phyloP scores from a whole-genome alignment of 2,329 filamentous ascomycete species.

The Penicillium sp. region DNA sequence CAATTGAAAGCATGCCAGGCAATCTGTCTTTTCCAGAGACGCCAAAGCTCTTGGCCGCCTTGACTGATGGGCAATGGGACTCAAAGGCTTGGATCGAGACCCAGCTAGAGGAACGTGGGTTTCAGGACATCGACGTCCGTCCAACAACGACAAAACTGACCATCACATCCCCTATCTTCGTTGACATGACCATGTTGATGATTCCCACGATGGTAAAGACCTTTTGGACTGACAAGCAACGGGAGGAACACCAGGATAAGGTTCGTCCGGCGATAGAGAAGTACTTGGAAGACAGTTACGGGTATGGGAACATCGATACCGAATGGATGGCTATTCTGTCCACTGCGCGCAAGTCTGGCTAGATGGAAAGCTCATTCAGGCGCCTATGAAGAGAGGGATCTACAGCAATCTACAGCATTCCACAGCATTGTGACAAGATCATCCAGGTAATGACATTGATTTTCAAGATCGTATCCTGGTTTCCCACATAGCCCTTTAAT shows the following conservation, averaged over 20 bases:
- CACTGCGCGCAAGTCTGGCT: slow-evolving; percentile 26
- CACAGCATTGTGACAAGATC: slow-evolving; percentile 13
- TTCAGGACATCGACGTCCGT: slow-evolving; percentile 22
- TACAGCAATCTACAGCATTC: background rate
- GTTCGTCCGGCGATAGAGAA: slow-evolving; percentile 19
- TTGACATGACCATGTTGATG: slow-evolving; percentile 22
- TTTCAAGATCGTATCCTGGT: slow-evolving; percentile 25
- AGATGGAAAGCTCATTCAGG: background rate
- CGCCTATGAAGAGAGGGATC: background rate
- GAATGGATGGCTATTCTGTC: slow-evolving; percentile 30
- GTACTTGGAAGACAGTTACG: slow-evolving; percentile 24
- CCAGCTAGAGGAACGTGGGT: slow-evolving; percentile 21
- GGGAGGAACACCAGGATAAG: slow-evolving; percentile 18
- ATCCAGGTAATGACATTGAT: slow-evolving; percentile 22
- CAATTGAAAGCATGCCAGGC: slow-evolving; percentile 25
- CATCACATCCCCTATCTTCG: slow-evolving; percentile 15
- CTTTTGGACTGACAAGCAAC: slow-evolving; percentile 31
- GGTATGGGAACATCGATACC: slow-evolving; percentile 20
- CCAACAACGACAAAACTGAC: slow-evolving; percentile 12
- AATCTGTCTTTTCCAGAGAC: slow-evolving; percentile 24
- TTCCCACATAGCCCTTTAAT: slow-evolving; percentile 22
- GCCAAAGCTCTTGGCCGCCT: slow-evolving; percentile 14
- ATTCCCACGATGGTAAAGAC: slow-evolving; percentile 18
- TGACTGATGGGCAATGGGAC: slow-evolving; percentile 24
- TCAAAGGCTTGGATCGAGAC: slow-evolving; percentile 19